Evolutionary conservation across 805 yeast species (phyloP), one percentile per base, ranked within the genome.

Genomic region (Yarrowia bubula): DNA sequence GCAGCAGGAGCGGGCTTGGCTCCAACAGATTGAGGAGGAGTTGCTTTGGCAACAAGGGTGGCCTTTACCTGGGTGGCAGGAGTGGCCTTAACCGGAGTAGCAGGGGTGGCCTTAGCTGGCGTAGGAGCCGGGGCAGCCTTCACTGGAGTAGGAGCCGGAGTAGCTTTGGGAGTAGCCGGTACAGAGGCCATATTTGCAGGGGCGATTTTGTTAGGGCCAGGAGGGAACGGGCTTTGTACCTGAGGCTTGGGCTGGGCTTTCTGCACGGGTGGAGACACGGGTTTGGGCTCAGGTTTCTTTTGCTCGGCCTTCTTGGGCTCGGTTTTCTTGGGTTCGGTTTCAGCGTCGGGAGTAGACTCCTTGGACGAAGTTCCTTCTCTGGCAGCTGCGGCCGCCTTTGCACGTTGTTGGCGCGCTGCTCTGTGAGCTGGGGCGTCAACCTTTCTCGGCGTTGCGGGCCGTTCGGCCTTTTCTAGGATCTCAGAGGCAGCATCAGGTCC

Each of bases 361-460:
- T 50, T 50, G 32, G 57, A 18, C 4, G 57, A 50, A 17, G 31
- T n/a, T 28, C 53, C 39, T 17, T 48, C 53, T 33, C 53, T 15
- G 5, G 39, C 53, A 32, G 39, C 53, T 15, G 39, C 53, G 3
- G 39, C 39, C 15, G 53, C 53, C 28, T 48, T 48, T 7, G 53
- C 53, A 33, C 53, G 53, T 15, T 48, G 53, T 6, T 48, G 53
- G 15, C 53, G 53, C 7, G 39, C 39, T 15, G 53, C 14, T 48
- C 53, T 28, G 17, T 48, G 53, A 2, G 53, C 32, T 2, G 53
- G 28, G 6, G 53, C 18, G 15, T 48, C 53, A 11, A 33, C 13
- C 31, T 32, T 48, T 33, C 39, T 22, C 15, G 53, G 18, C 1
- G 53, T 18, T 4, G 53, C 4, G 22, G 53, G 2, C 8, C 28